Base-by-base conservation (phyloP, 352 stramenopile species). In the Phytophthora crassamura region DNA sequence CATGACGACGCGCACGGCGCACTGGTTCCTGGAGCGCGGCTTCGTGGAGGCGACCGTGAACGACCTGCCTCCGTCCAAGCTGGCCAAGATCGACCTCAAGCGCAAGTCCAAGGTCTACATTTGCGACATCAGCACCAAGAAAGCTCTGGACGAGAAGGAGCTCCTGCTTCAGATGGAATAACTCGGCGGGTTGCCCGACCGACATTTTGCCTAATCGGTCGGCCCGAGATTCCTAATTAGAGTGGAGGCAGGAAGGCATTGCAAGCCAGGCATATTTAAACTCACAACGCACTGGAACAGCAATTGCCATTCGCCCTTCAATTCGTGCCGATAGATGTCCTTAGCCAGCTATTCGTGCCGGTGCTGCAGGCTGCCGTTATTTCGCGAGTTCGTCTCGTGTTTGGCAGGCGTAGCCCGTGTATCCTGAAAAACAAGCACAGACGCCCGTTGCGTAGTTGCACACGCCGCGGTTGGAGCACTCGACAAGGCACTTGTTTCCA, bases 11-110 rank as follows among this genome's bases (percentile, higher is more conserved):
- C 91, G 97, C 73, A 99, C 97, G 15, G 98, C 98, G 68, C 95
- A 99, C 74, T 99, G 96, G 96, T 99, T 99, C 74, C 75, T 99
- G 53, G 97, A 99, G 79, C 83, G 97, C 33, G 97, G 96, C 18
- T 99, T 99, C 68, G 80, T 91, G 59, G 84, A 97, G 66, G 93
- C 94, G 8, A 70, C 73, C 7, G 88, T 98, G 22, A 80, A 93
- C n/a, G 86, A 94, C 25, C 75, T 97, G n/a, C 91, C 91, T 12
- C 67, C 75, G 32, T 92, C 82, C 12, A 95, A 95, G 75, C 73
- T 77, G 11, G 75, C 69, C 20, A 93, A 88, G 59, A 86, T 95
- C 48, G 84, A 95, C 53, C 68, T 91, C 10, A 91, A 90, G 64
- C 82, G 88, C 56, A 84, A 93, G 61, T 94, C 86, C 40, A 94